These are phyloP conservation scores for Pleurostoma richardsiae DNA, from an alignment of 2,329 filamentous ascomycete genomes.

Conservation along the genomic window DNA sequence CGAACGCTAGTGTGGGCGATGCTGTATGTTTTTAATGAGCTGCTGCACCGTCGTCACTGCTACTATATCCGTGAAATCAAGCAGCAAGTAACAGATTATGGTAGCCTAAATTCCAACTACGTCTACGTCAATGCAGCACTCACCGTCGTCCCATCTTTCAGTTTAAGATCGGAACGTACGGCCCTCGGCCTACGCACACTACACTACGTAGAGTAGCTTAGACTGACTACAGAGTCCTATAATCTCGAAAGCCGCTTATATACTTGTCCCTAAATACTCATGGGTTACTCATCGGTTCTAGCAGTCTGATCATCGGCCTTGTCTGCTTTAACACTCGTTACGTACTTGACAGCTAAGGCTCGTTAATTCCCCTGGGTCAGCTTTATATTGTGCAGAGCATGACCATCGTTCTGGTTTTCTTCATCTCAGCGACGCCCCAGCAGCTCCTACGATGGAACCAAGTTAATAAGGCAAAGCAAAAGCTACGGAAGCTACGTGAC, in stretches of 20 bases:
- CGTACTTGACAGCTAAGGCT: constrained; percentile 21
- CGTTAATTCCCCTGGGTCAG: constrained; percentile 24
- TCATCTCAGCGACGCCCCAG: constrained; percentile 14
- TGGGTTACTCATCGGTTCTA: no score
- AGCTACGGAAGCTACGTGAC: neutral
- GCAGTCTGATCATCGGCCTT: neutral
- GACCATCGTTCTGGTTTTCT: constrained; percentile 17
- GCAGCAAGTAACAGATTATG: neutral
- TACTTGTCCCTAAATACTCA: no score
- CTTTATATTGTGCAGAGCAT: constrained; percentile 26
- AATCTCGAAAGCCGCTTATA: no score
- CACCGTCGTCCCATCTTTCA: neutral
- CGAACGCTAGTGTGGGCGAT: neutral
- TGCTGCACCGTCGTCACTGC: neutral
- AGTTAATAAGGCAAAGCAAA: neutral
- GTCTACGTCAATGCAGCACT: neutral
- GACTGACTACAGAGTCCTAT: no score
- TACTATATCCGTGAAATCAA: neutral
- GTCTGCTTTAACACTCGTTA: constrained; percentile 20
- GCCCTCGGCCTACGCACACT: no score
- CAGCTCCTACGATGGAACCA: neutral
- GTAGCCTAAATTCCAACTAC: neutral
- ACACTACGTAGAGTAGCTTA: no score
- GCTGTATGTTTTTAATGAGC: neutral
- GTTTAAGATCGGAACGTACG: neutral